Evolutionary conservation across 768 basidiomycete genomes (phyloP).

Genomic region (Exidia glandulosa): DNA sequence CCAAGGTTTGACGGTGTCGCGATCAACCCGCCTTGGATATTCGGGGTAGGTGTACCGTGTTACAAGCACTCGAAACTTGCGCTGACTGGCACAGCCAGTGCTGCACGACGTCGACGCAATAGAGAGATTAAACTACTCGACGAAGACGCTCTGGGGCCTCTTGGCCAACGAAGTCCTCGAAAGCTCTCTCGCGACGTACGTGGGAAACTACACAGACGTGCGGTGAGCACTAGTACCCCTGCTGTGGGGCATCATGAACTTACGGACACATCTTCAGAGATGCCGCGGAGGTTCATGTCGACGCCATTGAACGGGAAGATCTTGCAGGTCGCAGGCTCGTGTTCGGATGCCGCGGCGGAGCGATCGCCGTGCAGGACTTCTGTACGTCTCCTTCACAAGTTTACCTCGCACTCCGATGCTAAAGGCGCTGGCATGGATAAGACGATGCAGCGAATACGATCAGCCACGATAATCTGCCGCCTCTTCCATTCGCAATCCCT

Average conservation of each 20-base stretch:
- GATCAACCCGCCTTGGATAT: conserved; percentile 39
- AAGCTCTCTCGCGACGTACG: not conserved
- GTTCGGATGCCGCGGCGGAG: not conserved
- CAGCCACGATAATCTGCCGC: not conserved
- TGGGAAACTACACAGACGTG: not conserved
- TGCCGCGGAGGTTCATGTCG: not conserved
- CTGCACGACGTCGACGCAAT: conserved; percentile 15
- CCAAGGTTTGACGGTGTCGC: conserved; percentile 41
- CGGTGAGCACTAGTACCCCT: not conserved
- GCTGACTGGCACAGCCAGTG: no score
- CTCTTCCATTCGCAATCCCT: not conserved
- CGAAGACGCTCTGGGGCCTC: conserved; percentile 20
- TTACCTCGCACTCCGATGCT: no score
- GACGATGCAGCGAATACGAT: not conserved
- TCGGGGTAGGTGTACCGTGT: conserved; percentile 1
- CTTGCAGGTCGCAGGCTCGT: not conserved
- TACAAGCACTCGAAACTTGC: no score
- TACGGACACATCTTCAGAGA: no score
- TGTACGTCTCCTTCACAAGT: not conserved
- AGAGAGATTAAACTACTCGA: conserved; percentile 26
- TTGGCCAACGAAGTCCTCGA: not conserved
- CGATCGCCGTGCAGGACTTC: not conserved
- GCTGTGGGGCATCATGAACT: no score
- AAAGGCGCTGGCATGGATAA: no score
- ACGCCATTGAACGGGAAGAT: not conserved